Evolutionary conservation across 2,329 filamentous ascomycete species (phyloP), one percentile per base, ranked within the genome.

Genomic region (Purpureocillium takamizusanense): DNA sequence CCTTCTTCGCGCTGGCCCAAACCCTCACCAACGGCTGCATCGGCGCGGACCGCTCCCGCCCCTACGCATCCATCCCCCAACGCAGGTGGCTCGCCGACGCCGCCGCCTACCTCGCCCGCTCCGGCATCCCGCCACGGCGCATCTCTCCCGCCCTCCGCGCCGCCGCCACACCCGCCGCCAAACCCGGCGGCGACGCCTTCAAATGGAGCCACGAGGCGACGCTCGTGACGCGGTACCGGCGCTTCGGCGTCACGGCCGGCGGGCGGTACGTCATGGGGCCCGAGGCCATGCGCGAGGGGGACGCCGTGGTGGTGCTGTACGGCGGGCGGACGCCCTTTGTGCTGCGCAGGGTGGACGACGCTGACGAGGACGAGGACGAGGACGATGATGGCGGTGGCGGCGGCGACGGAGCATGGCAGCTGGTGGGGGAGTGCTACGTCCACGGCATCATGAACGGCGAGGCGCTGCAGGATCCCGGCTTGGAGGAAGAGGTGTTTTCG

Each of bases 371-470:
- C 5, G 21, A 25, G 6, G 21, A 10, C 10, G 21, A 25, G 21
- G 21, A 25, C 6, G 21, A 25, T 25, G 21, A 25, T 10, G 21
- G 21, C 5, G 21, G 21, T 25, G 21, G 21, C 5, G 44, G 23
- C 4, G 42, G 33, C 1, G 42, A 42, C 15, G 39, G 43, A n/a
- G n/a, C n/a, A 3, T 60, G 56, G 54, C 41, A 38, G 12, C 37
- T 62, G 15, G 39, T 63, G 11, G 57, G 59, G 2, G 59, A 63
- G 42, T 62, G 59, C 28, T 63, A 62, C 40, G 53, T 59, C 3
- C 57, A 61, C 39, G 59, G 60, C 2, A 38, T 62, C 35, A 62
- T 63, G 60, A 45, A 54, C 25, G 57, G 58, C 2, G 58, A 62
- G 42, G 52, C 46, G 3, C 43, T 59, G 40, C 38, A 44, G 12